Evolutionary conservation across 495 filamentous ascomycete genomes (phyloP).

Genomic region (Platismatia glauca): DNA sequence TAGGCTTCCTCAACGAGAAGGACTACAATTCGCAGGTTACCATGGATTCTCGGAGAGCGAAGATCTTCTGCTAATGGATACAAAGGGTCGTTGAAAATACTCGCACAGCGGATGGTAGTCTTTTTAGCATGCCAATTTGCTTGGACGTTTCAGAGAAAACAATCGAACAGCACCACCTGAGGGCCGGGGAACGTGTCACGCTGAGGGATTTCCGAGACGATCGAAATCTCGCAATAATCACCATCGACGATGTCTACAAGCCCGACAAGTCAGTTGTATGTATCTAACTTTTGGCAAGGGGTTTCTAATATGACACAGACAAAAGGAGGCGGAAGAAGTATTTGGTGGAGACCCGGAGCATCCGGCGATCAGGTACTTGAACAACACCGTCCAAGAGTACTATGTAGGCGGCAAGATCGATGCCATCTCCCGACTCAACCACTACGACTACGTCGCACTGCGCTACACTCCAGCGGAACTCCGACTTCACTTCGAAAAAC

Average conservation of each 20-base stretch:
- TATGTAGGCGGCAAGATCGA: slow-evolving; percentile 94
- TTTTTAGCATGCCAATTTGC: slow-evolving; percentile 96
- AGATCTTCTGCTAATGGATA: slow-evolving; percentile 17
- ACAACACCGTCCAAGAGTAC: slow-evolving; percentile 68
- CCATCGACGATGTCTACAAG: slow-evolving; percentile 90
- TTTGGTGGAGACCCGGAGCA: slow-evolving; percentile 92
- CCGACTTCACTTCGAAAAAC: slow-evolving; percentile 95
- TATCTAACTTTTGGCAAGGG: slow-evolving; percentile 16
- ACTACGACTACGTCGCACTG: slow-evolving; percentile 97
- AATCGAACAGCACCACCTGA: slow-evolving; percentile 62
- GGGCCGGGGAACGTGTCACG: slow-evolving; percentile 70
- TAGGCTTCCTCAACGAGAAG: slow-evolving; percentile 94
- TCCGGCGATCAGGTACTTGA: slow-evolving; percentile 84
- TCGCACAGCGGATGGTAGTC: slow-evolving; percentile 77
- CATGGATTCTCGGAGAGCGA: neutral
- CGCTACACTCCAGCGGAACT: slow-evolving; percentile 95
- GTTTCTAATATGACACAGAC: slow-evolving; percentile 44
- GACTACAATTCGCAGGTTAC: slow-evolving; percentile 80
- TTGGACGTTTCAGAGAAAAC: slow-evolving; percentile 70
- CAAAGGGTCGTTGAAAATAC: slow-evolving; percentile 75
- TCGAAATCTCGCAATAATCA: slow-evolving; percentile 88
- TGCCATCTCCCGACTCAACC: slow-evolving; percentile 85
- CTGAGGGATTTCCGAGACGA: slow-evolving; percentile 96
- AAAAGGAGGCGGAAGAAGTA: slow-evolving; percentile 82
- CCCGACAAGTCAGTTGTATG: slow-evolving; percentile 73